A percentile compares a stretch with the other conserved stretches of the same genome.
Conservation (phyloP, 148 eudicot species). For the Amaranthus palmeri region DNA sequence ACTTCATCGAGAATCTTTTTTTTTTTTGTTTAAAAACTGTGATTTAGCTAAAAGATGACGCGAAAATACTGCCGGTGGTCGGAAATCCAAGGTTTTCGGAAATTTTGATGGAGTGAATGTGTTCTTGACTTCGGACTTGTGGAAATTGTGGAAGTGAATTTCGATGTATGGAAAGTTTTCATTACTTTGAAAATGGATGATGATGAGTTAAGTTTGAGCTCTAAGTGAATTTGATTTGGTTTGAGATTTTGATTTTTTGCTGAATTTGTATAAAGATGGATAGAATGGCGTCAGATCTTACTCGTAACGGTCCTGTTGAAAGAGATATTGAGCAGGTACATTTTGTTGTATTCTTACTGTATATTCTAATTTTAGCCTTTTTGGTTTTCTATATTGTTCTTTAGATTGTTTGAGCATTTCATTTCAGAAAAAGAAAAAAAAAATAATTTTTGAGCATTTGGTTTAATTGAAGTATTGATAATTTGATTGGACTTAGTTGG, state of each 20-base stretch:
- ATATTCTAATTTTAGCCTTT: background rate
- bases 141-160: slow-evolving; percentile 17
- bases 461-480: background rate
- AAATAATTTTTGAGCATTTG: background rate
- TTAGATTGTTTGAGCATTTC: background rate
- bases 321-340: slow-evolving; percentile 75
- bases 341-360: background rate
- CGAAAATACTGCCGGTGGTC: too few relatives aligned
- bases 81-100: too few relatives aligned
- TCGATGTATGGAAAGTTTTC: slow-evolving; percentile 38
- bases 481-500: background rate
- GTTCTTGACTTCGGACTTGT: background rate
- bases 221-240: slow-evolving; percentile 11
- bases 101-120: too few relatives aligned
- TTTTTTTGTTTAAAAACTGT: slow-evolving; percentile 3
- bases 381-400: background rate
- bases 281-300: slow-evolving; percentile 58
- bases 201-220: slow-evolving; percentile 14
- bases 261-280: slow-evolving; percentile 19
- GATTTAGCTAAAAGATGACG: background rate
- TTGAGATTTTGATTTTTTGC: slow-evolving; percentile 5
- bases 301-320: slow-evolving; percentile 49
- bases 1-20: too few relatives aligned
- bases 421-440: background rate
- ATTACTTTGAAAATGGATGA: slow-evolving; percentile 37